phyloP scores from a whole-genome alignment of 441 rosid species.

The Dalechampia spathulata region DNA sequence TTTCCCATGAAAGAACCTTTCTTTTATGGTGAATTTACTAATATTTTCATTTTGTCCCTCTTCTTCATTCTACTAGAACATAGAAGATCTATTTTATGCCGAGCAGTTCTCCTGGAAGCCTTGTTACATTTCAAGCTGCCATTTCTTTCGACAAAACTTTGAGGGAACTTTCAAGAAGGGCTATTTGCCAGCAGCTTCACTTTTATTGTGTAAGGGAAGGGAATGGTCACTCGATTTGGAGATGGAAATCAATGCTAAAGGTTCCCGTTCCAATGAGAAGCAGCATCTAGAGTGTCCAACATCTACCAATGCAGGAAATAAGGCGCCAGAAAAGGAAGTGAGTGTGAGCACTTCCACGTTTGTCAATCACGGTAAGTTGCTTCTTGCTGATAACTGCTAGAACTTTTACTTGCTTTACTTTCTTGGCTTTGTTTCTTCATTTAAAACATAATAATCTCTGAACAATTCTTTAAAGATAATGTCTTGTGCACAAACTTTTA shows the following conservation, averaged over 20 bases:
- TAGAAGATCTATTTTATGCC: constrained; percentile 20
- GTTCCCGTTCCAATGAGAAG: constrained; percentile 32
- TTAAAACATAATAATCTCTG: too few relatives aligned
- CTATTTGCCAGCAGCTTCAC: constrained; percentile 5
- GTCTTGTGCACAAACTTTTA: not conserved
- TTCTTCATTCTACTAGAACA: constrained; percentile 4
- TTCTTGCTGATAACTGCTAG: not conserved
- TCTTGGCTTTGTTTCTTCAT: not conserved
- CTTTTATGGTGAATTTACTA: not conserved
- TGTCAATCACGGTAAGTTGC: constrained; percentile 42
- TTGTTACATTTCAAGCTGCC: constrained; percentile 15
- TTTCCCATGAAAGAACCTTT: not conserved
- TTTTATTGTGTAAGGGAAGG: constrained; percentile 18
- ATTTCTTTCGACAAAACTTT: constrained; percentile 9
- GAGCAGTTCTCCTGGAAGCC: constrained; percentile 13
- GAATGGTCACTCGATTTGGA: constrained; percentile 32
- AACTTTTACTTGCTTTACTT: not conserved
- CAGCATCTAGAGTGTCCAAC: constrained; percentile 23
- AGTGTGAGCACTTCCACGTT: constrained; percentile 20
- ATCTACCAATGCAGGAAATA: constrained; percentile 23
- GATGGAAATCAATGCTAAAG: constrained; percentile 33
- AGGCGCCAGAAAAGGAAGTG: constrained; percentile 27
- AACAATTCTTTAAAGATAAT: too few relatives aligned
- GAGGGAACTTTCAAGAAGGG: constrained; percentile 19
- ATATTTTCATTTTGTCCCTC: constrained; percentile 5